Evolutionary conservation across 768 basidiomycete genomes (phyloP).

Genomic region (Phallus indusiatus): DNA sequence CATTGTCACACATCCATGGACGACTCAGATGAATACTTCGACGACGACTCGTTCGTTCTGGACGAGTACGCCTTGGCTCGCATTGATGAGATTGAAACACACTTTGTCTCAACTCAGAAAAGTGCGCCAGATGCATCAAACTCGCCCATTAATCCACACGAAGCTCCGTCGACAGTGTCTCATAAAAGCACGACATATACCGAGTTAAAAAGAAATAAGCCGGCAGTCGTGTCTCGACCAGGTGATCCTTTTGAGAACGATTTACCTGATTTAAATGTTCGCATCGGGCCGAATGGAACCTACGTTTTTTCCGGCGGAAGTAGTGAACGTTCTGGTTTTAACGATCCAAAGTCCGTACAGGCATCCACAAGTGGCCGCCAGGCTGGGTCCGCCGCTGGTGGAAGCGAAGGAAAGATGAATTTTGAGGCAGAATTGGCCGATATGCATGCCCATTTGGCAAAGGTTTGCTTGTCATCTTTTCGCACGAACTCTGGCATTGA

Average conservation of each 20-base stretch:
- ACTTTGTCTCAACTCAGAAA: constrained; percentile 23
- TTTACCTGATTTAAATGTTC: constrained; percentile 56
- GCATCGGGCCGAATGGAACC: constrained; percentile 46
- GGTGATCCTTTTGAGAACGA: constrained; percentile 16
- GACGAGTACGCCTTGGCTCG: constrained; percentile 54
- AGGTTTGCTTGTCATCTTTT: constrained; percentile 27
- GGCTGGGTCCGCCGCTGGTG: not conserved
- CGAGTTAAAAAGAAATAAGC: not conserved
- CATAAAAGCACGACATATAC: not conserved
- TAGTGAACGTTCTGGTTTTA: not conserved
- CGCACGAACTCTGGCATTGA: not conserved
- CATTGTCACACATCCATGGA: not conserved
- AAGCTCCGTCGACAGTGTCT: not conserved
- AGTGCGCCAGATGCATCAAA: constrained; percentile 22
- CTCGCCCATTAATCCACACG: constrained; percentile 8
- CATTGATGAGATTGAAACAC: constrained; percentile 49
- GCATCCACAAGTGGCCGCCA: not conserved
- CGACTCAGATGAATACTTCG: constrained; percentile 50
- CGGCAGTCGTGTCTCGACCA: not conserved
- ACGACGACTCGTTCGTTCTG: constrained; percentile 51
- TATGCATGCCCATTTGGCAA: constrained; percentile 10
- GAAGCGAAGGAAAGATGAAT: not conserved
- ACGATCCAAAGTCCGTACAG: not conserved
- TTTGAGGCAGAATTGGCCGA: not conserved
- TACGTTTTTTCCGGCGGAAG: constrained; percentile 26